Base-by-base conservation (phyloP, 2,329 filamentous ascomycete species). In the Colletotrichum sp. region DNA sequence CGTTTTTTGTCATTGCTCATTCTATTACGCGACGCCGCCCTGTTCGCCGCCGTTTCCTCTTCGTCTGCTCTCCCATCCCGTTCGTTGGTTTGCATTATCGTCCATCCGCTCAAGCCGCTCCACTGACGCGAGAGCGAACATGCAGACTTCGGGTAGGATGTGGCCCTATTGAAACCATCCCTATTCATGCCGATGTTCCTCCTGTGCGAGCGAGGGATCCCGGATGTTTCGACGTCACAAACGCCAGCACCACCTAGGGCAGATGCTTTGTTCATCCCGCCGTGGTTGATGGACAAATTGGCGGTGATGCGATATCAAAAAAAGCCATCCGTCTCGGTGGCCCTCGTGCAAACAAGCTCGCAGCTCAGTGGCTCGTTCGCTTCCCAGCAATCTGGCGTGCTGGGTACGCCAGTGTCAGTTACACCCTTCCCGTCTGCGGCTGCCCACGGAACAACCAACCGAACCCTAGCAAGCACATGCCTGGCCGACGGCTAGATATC, bases 321-420 rank as follows among this genome's bases (percentile, higher is more conserved):
- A 64, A 48, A 56, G 36, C 58, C 63, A 71, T 55, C 74, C 62
- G 61, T 62, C 52, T 65, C 65, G 52, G 52, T 64, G 48, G 24
- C 71, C 69, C 71, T 76, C 74, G 74, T 76, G 74, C 65, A 30
- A 61, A 74, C 61, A 74, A 74, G 66, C 71, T 76, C 59, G 71
- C 74, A 74, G 65, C 71, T 74, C 61, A 76, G 74, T 76, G 74
- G 74, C 30, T 30, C 70, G 26, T 70, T 58, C 26, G 18, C 34
- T 76, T 74, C 59, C 71, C 59, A 62, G 59, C 30, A 66, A 32
- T 73, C 28, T 68, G 71, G 66, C 65, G 48, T 70, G 36, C 24
- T 34, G 34, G 30, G 59, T 24, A 59, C 59, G 65, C 48, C 65
- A 43, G 71, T 34, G 58, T 28, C 43, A 21, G 43, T 65, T 24